phyloP scores from a whole-genome alignment of 352 stramenopile genomes.

The Pythium rhizo-oryzae region DNA sequence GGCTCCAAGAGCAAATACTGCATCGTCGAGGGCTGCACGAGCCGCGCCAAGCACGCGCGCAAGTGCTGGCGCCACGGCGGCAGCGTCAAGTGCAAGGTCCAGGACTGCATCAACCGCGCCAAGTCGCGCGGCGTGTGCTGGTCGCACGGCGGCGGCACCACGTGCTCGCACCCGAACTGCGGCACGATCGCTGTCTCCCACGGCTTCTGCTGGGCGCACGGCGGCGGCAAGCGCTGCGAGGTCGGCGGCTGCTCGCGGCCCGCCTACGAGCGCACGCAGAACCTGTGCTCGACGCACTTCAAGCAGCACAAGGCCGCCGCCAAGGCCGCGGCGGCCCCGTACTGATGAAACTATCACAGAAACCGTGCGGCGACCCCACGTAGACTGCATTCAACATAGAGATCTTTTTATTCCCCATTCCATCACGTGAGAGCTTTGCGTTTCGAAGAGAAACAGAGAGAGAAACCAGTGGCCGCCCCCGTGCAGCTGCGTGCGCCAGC shows the following conservation, averaged over 20 bases:
- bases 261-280: conserved; percentile 60
- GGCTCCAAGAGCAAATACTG: conserved; percentile 54
- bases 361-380: no score
- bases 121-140: conserved; percentile 69
- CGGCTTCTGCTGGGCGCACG: conserved; percentile 3
- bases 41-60: conserved; percentile 56
- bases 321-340: neutral
- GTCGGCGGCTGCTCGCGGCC: conserved; percentile 47
- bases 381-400: neutral
- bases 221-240: conserved; percentile 27
- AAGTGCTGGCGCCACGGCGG: conserved; percentile 65
- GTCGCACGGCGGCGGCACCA: conserved; percentile 59
- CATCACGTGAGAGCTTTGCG: neutral
- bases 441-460: no score
- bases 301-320: conserved; percentile 16
- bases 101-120: conserved; percentile 62
- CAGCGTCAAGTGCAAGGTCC: conserved; percentile 55
- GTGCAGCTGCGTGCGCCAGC: neutral
- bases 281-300: conserved; percentile 58
- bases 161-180: conserved; percentile 43
- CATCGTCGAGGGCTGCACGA: conserved; percentile 53
- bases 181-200: conserved; percentile 25
- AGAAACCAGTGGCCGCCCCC: no score
- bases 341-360: neutral
- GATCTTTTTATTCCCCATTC: neutral